Evolutionary conservation across 2,329 filamentous ascomycete species (phyloP).

Genomic region (Aspergillus pseudonomiae): DNA sequence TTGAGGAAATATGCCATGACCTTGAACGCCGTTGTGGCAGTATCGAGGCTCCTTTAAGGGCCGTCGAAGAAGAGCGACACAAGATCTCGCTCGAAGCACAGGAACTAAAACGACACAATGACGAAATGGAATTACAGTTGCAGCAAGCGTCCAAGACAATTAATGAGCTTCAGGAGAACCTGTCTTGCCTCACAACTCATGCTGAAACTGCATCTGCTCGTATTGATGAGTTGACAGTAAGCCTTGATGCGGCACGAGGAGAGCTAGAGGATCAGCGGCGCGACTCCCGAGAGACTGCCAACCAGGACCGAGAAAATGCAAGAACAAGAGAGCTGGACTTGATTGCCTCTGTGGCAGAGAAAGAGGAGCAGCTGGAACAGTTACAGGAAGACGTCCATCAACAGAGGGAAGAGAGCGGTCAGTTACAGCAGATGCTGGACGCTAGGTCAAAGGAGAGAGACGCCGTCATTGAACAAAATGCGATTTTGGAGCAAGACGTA

Average conservation of each 20-base stretch:
- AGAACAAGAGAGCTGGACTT: constrained; percentile 47
- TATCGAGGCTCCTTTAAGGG: constrained; percentile 57
- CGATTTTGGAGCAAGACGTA: constrained; percentile 31
- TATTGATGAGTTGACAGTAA: constrained; percentile 40
- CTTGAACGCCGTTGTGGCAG: constrained; percentile 59
- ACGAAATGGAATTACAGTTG: constrained; percentile 40
- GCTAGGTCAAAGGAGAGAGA: constrained; percentile 28
- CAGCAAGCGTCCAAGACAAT: constrained; percentile 40
- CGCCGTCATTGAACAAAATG: constrained; percentile 23
- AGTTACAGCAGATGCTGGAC: constrained; percentile 25
- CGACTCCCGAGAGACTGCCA: constrained; percentile 34
- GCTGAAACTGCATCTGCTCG: constrained; percentile 42
- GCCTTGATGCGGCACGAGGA: constrained; percentile 34
- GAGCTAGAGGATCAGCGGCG: constrained; percentile 42
- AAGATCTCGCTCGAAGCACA: constrained; percentile 40
- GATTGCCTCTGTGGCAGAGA: constrained; percentile 46
- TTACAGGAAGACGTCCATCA: constrained; percentile 39
- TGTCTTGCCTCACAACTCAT: constrained; percentile 39
- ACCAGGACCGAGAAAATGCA: constrained; percentile 30
- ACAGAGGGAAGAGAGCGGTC: constrained; percentile 25
- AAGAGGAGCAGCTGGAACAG: constrained; percentile 50
- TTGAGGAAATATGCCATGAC: constrained; percentile 58
- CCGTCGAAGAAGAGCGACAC: constrained; percentile 39
- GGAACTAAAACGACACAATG: constrained; percentile 37
- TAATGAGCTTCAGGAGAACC: constrained; percentile 45